Evolutionary conservation across 83 land plant species (phyloP), one percentile per base, ranked within the genome.

Genomic region (Thuja plicata): DNA sequence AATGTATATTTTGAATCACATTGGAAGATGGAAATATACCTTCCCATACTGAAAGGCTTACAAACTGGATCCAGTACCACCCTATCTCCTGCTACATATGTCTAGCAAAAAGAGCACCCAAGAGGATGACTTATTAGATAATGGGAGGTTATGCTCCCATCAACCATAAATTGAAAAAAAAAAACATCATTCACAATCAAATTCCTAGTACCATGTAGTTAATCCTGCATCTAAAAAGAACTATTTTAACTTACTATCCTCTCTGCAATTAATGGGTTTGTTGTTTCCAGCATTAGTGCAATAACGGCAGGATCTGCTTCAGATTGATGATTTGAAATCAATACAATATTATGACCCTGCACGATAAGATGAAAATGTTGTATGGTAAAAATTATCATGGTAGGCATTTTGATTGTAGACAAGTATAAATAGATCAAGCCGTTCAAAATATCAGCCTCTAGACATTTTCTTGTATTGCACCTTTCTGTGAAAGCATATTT

Each of bases 31-130:
- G 46, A 87, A 91, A 87, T 83, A 84, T 87, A 95, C 99, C 99
- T 98, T 91, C 99, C 99, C 99, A 98, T 98, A 92, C 99, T 98
- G 91, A 98, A 98, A 17, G 99, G 99, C 89, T 98, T 98, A 93
- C 99, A 96, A 88, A 98, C 94, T 83, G 97, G 96, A 90, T 98
- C 99, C 88, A 96, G 88, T n/a, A 98, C 87, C 87, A 98, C 99
- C 88, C 99, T 93, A 89, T 98, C 99, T 79, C 99, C 99, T 57
- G 99, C 99, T 73, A 98, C 89, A 90, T 90, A 98, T 30, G 90
- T 95, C 99, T 98, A 92, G 79, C n/a, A 40, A 88, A 15, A 87
- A 30, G 73, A 84, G 15, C n/a, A 88, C 50, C 21, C 73, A 89
- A 52, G 79, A 11, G 32, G 7, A 54, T 88, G 90, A 89, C 76